Base-by-base conservation (phyloP, 352 stramenopile genomes). In the Phytophthora pisi region DNA sequence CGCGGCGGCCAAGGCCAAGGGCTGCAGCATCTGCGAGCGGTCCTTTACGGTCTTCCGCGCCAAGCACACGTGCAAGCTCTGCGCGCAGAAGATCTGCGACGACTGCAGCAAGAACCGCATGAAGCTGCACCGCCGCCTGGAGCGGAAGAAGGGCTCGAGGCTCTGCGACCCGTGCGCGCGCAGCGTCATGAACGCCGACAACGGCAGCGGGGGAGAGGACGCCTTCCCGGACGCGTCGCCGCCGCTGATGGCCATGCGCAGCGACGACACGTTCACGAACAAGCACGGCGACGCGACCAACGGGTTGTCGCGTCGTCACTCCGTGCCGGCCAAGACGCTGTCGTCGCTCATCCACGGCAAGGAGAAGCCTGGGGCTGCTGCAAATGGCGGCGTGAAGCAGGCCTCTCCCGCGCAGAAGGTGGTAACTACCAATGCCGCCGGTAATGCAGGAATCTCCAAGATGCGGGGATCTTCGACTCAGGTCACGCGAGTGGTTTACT, bases 61-160 rank as follows among this genome's bases (percentile, higher is more conserved):
- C 51, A 93, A 93, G 68, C 87, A 95, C 62, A 92, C 85, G 62
- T 95, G 87, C 63, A 89, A 90, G 66, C 61, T 90, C 4, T 95
- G 87, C 58, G 55, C 68, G 36, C 72, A 79, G 45, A 88, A 88
- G 62, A 86, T 93, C 51, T 95, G 87, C 58, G 86, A 95, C 53
- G 83, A 92, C 74, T 95, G 87, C 71, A 92, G 83, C 65, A 90
- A 92, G 73, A 95, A 86, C 69, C 69, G 87, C 34, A 79, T 91
- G 57, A 92, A 92, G 66, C 74, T 91, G 11, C 74, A 94, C 57
- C 77, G 81, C 13, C 68, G 82, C 4, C 67, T 90, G 0, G 85
- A 93, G 68, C 73, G 85, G 23, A 88, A 90, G 51, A 87, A 86
- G 49, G 86, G 87, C 31, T 92, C 84, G 45, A 67, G 87, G 24